phyloP scores from a whole-genome alignment of 129 eudicot species.

The Smallanthus sonchifolius region DNA sequence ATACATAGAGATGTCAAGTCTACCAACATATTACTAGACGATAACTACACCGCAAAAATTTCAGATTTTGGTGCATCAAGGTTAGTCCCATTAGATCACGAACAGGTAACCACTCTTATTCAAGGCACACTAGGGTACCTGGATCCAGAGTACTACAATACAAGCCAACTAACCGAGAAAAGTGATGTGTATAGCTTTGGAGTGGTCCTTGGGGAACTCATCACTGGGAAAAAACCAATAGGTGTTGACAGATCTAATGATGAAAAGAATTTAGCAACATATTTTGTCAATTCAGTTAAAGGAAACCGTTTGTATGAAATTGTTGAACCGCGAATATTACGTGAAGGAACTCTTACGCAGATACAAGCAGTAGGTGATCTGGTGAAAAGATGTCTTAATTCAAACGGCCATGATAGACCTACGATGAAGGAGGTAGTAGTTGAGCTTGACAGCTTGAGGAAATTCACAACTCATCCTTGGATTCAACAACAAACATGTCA shows the following conservation, averaged over 20 bases:
- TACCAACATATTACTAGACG: not conserved
- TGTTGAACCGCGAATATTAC: not conserved
- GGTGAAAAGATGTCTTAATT: not conserved
- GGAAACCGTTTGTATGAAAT: not conserved
- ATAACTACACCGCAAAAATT: not conserved
- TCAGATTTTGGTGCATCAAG: slow-evolving; percentile 1
- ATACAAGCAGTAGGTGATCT: not conserved
- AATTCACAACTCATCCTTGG: not conserved
- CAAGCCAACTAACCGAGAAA: not conserved
- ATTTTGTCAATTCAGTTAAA: not conserved
- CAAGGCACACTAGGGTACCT: not conserved
- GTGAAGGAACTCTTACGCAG: not conserved
- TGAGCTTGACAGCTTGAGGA: not conserved
- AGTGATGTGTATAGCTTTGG: not conserved
- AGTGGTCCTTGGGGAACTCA: not conserved
- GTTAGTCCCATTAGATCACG: not conserved
- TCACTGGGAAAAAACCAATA: not conserved
- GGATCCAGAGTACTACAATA: not conserved
- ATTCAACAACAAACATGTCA: not conserved
- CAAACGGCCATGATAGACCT: not conserved
- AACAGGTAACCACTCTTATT: not conserved
- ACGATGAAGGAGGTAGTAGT: not conserved
- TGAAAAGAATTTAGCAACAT: not conserved
- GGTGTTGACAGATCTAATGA: not conserved
- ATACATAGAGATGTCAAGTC: not conserved